A percentile compares a stretch with the other conserved stretches of the same genome.
phyloP scores from a whole-genome alignment of 495 filamentous ascomycete species.

The Xylaria flabelliformis region DNA sequence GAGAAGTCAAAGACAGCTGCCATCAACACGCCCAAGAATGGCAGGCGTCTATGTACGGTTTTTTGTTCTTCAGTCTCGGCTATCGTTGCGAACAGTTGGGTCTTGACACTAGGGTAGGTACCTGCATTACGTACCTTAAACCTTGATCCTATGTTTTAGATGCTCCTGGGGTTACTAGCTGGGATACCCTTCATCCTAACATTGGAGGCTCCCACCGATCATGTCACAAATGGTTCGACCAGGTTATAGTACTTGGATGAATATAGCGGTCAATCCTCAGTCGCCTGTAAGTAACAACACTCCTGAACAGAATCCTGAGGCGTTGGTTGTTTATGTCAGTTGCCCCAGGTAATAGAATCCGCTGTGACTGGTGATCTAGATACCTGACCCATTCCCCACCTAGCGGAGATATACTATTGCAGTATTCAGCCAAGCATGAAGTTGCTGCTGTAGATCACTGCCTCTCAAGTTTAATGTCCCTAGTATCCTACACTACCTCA shows the following conservation, averaged over 20 bases:
- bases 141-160: background rate
- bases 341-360: background rate
- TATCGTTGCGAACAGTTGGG: background rate
- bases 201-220: background rate
- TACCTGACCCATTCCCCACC: slow-evolving; percentile 13
- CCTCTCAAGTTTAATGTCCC: background rate
- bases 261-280: slow-evolving; percentile 4
- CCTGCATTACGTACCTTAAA: background rate
- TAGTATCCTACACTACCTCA: background rate
- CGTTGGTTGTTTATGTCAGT: background rate
- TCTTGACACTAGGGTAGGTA: background rate
- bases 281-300: background rate
- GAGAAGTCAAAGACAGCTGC: background rate
- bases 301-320: background rate
- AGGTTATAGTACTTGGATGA: background rate
- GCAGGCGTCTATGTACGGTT: background rate
- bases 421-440: background rate
- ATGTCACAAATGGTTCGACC: slow-evolving; percentile 1
- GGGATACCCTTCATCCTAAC: slow-evolving; percentile 4
- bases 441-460: background rate
- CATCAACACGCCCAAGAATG: background rate
- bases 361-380: background rate
- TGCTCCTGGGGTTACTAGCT: background rate
- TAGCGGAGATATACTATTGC: background rate
- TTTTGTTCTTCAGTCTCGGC: background rate